Conservation (phyloP, 2,329 filamentous ascomycete genomes). For the Talaromyces sp. region DNA sequence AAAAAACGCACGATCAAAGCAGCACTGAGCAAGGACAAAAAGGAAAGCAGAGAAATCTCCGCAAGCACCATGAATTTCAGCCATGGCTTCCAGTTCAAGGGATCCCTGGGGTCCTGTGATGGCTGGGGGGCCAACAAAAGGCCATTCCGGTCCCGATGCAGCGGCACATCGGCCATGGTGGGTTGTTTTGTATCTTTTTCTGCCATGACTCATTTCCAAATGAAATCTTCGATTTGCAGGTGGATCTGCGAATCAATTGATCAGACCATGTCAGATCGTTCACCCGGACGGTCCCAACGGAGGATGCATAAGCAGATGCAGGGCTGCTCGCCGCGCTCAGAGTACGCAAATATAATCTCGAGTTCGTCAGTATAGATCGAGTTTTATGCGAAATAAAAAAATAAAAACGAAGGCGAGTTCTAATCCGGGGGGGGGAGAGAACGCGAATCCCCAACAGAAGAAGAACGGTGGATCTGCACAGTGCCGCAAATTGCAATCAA, state of each 20-base stretch:
- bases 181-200: not conserved
- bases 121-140: not conserved
- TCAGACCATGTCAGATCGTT: too few species aligned
- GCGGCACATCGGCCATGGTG: not conserved
- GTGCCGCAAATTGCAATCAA: not conserved
- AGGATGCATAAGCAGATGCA: not conserved
- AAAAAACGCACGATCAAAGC: not conserved
- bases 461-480: not conserved
- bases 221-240: not conserved
- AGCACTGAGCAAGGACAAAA: not conserved
- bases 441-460: not conserved
- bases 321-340: not conserved
- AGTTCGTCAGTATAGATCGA: not conserved
- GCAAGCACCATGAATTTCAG: not conserved
- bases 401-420: not conserved
- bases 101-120: not conserved
- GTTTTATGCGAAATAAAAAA: not conserved
- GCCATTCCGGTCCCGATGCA: not conserved
- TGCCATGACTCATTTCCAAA: not conserved
- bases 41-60: not conserved
- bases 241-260: not conserved
- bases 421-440: too few species aligned
- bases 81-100: not conserved
- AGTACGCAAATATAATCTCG: not conserved
- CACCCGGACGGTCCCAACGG: not conserved